These are phyloP conservation scores for Xylariaceae sp. DNA, from an alignment of 2,329 filamentous ascomycete genomes.

Conservation along the genomic window DNA sequence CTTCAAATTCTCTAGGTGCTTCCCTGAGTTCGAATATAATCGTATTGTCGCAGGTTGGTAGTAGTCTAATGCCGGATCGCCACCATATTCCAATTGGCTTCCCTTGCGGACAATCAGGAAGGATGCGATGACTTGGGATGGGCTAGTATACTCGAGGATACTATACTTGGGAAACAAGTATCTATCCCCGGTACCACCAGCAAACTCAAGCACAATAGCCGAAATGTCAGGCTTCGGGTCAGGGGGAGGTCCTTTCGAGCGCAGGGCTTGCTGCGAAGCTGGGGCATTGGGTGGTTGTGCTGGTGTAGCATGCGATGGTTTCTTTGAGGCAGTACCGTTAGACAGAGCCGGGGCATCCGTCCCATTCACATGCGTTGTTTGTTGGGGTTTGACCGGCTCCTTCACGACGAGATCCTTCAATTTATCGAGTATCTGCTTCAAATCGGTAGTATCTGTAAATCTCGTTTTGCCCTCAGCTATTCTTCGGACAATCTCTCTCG, in stretches of 20 bases:
- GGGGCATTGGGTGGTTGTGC: conserved; percentile 22
- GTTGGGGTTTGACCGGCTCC: conserved; percentile 33
- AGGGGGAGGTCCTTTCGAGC: conserved; percentile 62
- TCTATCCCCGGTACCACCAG: conserved; percentile 68
- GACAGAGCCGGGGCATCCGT: conserved; percentile 35
- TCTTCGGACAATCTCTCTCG: conserved; percentile 54
- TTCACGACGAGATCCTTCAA: conserved; percentile 48
- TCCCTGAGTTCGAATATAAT: conserved; percentile 55
- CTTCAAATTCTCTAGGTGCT: conserved; percentile 62
- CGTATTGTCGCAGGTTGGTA: conserved; percentile 75
- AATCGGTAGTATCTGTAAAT: conserved; percentile 55
- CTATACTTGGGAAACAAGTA: conserved; percentile 80
- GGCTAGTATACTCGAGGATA: conserved; percentile 67
- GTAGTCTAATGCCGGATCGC: conserved; percentile 68
- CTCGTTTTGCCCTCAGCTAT: conserved; percentile 56
- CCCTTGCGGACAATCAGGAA: conserved; percentile 78
- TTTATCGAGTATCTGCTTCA: conserved; percentile 56
- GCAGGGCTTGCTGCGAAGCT: conserved; percentile 54
- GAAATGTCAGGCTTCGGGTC: conserved; percentile 61
- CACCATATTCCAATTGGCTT: conserved; percentile 65
- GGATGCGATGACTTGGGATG: conserved; percentile 69
- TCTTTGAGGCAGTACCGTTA: conserved; percentile 38
- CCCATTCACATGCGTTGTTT: conserved; percentile 33
- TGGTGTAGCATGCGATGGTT: conserved; percentile 27
- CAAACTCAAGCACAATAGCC: conserved; percentile 71